These are phyloP conservation scores for Fusarium humuli DNA, from an alignment of 2,329 filamentous ascomycete genomes.

Conservation along the genomic window DNA sequence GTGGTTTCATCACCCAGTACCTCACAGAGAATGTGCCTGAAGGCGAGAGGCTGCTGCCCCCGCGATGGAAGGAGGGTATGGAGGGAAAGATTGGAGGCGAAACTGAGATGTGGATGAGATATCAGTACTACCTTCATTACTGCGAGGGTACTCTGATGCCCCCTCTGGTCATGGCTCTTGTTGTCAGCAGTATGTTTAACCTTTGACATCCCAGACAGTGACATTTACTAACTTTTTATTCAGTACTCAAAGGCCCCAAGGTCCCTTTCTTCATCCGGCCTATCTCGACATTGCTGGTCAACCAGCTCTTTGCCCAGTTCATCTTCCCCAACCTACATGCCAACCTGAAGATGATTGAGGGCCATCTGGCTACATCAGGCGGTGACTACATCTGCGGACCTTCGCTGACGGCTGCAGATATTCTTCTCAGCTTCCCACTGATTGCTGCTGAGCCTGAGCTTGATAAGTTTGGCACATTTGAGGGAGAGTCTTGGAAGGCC, in stretches of 20 bases:
- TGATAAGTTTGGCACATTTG: constrained; percentile 56
- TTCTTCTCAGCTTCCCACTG: constrained; percentile 65
- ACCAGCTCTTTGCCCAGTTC: constrained; percentile 54
- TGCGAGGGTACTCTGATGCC: constrained; percentile 86
- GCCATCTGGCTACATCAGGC: constrained; percentile 60
- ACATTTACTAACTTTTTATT: neutral
- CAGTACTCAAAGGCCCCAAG: constrained; percentile 58
- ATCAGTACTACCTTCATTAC: constrained; percentile 82
- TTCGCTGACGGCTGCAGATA: constrained; percentile 63
- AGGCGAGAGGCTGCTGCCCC: constrained; percentile 62
- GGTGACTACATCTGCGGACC: constrained; percentile 62
- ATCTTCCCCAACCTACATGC: constrained; percentile 61
- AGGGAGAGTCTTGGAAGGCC: constrained; percentile 53
- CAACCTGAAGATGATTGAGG: constrained; percentile 63
- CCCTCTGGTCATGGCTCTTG: constrained; percentile 71
- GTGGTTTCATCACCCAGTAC: constrained; percentile 84
- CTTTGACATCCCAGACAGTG: neutral
- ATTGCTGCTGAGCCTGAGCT: constrained; percentile 57
- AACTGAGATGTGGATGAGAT: constrained; percentile 70
- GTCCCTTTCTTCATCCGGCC: constrained; percentile 67
- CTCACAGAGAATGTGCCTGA: constrained; percentile 72
- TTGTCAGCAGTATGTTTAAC: constrained; percentile 63
- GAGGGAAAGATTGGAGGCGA: constrained; percentile 69
- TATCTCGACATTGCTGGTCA: constrained; percentile 60
- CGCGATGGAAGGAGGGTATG: constrained; percentile 67